Evolutionary conservation across 2,329 filamentous ascomycete species (phyloP), one percentile per base, ranked within the genome.

Genomic region (Conoideocrella luteorostrata): DNA sequence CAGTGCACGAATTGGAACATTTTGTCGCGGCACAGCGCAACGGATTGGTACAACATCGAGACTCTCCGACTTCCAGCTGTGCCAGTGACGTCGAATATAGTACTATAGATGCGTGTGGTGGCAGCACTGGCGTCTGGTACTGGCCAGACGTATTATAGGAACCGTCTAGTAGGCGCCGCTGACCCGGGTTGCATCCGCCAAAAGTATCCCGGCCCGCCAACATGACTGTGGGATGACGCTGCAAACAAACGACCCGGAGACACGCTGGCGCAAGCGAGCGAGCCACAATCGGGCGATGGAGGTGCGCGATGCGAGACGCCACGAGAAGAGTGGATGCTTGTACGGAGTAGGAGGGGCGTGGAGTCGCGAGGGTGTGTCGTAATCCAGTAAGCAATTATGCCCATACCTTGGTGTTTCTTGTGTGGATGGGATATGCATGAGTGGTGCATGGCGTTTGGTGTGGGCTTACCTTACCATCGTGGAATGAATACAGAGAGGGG

Each of bases 221-320:
- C 32, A 41, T 43, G 15, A 36, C 28, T 17, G 35, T 28, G 33
- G 28, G 39, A 46, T 37, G 22, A 46, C 35, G 44, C 42, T 42
- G 44, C 39, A 39, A 17, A 18, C n/a, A 36, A 41, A 32, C 18
- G 22, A 21, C 17, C 10, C 9, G 36, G 17, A 22, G 30, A 35
- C 18, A 36, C 37, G 37, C 32, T 24, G 43, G 43, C 37, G 32
- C 38, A 45, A 45, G 43, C 43, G 32, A 45, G 37, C 36, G 22
- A 45, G 43, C 26, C 39, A 41, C 33, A 41, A 41, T 37, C 26
- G 30, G 33, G 33, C 33, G 20, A 45, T 39, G 39, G 34, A 42
- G 24, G 30, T 39, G 32, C 24, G 17, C 13, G 41, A 33, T 35
- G 44, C 44, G 34, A 46, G 44, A 46, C 44, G 44, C 44, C 44